phyloP scores from a whole-genome alignment of 306 rosid species.

The Fragaria nilgerrensis region DNA sequence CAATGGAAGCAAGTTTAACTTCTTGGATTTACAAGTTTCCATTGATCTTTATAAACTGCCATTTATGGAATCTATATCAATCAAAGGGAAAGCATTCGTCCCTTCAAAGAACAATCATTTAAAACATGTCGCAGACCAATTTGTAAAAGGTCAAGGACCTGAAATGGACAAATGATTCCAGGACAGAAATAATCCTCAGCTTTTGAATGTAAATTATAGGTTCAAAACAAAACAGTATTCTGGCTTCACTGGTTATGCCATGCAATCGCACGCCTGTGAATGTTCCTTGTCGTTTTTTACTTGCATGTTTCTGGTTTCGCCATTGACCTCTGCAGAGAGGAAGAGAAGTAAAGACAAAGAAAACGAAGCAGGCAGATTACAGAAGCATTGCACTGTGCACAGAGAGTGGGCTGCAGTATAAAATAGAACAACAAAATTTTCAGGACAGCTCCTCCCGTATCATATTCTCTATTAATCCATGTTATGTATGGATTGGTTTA shows the following conservation, averaged over 20 bases:
- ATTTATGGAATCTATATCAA: background rate
- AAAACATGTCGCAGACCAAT: background rate
- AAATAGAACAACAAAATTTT: background rate
- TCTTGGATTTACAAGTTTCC: background rate
- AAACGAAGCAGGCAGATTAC: background rate
- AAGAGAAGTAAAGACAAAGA: background rate
- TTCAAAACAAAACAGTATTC: background rate
- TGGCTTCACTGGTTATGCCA: background rate
- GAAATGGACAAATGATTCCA: background rate
- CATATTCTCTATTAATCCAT: background rate
- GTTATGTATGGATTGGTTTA: background rate
- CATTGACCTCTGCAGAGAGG: background rate
- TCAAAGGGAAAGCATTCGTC: background rate
- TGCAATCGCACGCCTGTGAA: background rate
- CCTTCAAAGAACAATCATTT: background rate
- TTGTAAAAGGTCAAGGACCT: background rate
- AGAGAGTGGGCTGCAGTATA: background rate
- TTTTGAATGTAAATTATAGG: background rate
- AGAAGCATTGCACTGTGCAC: background rate
- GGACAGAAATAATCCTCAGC: background rate
- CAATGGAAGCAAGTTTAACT: too few species aligned
- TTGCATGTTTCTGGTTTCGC: background rate
- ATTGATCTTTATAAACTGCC: slow-evolving; percentile 3
- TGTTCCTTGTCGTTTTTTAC: slow-evolving; percentile 14
- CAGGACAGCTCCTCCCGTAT: background rate